Percentiles rank a stretch among this genome's conserved stretches.
Evolutionary conservation across 2,329 filamentous ascomycete species (phyloP).

Genomic region (Aspergillus alliaceus): DNA sequence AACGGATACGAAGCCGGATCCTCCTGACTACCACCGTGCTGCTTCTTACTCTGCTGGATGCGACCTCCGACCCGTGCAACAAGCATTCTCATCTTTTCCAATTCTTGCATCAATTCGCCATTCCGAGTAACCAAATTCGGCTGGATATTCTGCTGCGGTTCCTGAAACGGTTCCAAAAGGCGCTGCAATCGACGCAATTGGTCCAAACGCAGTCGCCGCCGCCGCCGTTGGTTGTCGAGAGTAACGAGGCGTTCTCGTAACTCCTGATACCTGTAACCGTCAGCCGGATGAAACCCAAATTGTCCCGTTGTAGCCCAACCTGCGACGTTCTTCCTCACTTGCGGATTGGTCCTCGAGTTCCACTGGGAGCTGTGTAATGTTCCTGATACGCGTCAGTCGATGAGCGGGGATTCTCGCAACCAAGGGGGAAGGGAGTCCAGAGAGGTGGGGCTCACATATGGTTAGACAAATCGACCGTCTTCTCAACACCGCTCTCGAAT

Average conservation of each 20-base stretch:
- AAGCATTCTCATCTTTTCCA: conserved; percentile 51
- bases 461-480: conserved; percentile 40
- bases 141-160: conserved; percentile 53
- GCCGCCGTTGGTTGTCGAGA: conserved; percentile 48
- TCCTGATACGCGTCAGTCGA: conserved; percentile 26
- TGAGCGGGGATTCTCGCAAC: conserved; percentile 7
- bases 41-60: conserved; percentile 31
- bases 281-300: conserved; percentile 23
- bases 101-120: conserved; percentile 50
- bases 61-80: conserved; percentile 44
- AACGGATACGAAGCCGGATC: conserved; percentile 23
- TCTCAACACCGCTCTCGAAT: conserved; percentile 34
- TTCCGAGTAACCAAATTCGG: conserved; percentile 56
- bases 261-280: conserved; percentile 39
- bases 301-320: conserved; percentile 27
- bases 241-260: conserved; percentile 45
- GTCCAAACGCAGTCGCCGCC: conserved; percentile 47
- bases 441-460: conserved; percentile 30
- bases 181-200: conserved; percentile 48
- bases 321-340: conserved; percentile 32
- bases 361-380: conserved; percentile 39
- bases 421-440: background rate
- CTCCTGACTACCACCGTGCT: conserved; percentile 14
- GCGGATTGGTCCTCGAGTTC: conserved; percentile 32
- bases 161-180: conserved; percentile 51